Evolutionary conservation across 257 asterid species (phyloP), one percentile per base, ranked within the genome.

Genomic region (Prunella vulgaris): DNA sequence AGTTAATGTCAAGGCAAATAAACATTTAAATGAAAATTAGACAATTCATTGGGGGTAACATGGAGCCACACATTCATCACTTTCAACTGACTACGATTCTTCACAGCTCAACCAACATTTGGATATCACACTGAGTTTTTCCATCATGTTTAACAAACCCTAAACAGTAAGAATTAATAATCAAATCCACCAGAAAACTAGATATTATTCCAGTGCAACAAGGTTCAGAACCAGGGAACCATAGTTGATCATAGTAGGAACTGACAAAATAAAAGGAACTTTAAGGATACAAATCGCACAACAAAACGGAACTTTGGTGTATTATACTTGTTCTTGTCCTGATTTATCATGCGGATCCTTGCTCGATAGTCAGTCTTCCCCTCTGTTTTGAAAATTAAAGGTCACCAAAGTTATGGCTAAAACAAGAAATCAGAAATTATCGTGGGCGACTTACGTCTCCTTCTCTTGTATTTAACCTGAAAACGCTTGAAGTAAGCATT

Each of bases 351-450:
- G 33, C 88, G 86, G 66, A 84, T 84, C 82, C 86, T 78, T 9
- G 84, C 88, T 21, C 88, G 54, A 4, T 81, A 84, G 63, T 84
- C 88, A 53, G 88, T 84, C 74, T 84, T 84, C 4, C 88, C 88
- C 81, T 78, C 88, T 84, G 81, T 15, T 66, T 18, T 10, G 5
- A 13, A 70, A 70, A 46, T 30, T 4, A 52, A 17, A 3, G n/a
- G 35, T 70, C 57, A 69, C 13, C 3, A 51, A 10, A 1, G 4
- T 1, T 21, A 54, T 9, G 1, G 20, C n/a, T 20, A 58, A 37
- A 54, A 38, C 5, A 49, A 24, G 0, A 49, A 15, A 24, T 17
- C 21, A 66, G 7, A 70, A 25, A 38, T 12, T 52, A 4, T 5
- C 3, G 5, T 12, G 2, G 0, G 7, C 2, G 7, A 51, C 81